These are phyloP conservation scores for Biscogniauxia mediterranea DNA, from an alignment of 2,329 filamentous ascomycete genomes.

Conservation along the genomic window DNA sequence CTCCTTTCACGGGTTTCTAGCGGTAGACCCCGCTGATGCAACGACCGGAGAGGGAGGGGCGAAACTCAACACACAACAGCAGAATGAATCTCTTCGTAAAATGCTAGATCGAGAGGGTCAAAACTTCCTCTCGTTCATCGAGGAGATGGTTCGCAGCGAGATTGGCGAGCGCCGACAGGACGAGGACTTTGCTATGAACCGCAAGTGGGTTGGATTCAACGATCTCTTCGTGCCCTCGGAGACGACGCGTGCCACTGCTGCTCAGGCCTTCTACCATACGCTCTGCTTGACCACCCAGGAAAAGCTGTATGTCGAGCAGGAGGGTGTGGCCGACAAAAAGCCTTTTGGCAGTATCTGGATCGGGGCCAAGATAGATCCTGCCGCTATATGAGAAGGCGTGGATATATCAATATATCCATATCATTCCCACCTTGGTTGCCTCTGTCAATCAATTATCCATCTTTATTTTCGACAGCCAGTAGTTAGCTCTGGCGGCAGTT, in stretches of 20 bases:
- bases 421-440: neutral
- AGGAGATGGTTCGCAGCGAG: slow-evolving; percentile 32
- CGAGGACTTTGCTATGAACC: slow-evolving; percentile 30
- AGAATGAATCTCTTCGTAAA: slow-evolving; percentile 16
- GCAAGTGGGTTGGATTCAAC: slow-evolving; percentile 63
- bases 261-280: slow-evolving; percentile 74
- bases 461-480: too few species aligned
- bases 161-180: slow-evolving; percentile 30
- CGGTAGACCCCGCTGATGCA: slow-evolving; percentile 8
- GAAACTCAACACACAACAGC: slow-evolving; percentile 7
- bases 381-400: neutral
- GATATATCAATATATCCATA: neutral
- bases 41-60: neutral
- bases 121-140: slow-evolving; percentile 46
- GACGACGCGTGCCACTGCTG: slow-evolving; percentile 60
- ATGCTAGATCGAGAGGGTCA: slow-evolving; percentile 45
- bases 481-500: too few species aligned
- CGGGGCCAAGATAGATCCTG: slow-evolving; percentile 34
- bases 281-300: slow-evolving; percentile 68
- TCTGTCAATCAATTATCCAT: neutral
- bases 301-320: slow-evolving; percentile 62
- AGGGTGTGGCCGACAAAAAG: slow-evolving; percentile 33
- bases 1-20: slow-evolving; percentile 28
- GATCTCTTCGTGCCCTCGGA: slow-evolving; percentile 60
- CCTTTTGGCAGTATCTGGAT: slow-evolving; percentile 49